Conservation (phyloP, 495 filamentous ascomycete genomes). For the Neurospora sp. region DNA sequence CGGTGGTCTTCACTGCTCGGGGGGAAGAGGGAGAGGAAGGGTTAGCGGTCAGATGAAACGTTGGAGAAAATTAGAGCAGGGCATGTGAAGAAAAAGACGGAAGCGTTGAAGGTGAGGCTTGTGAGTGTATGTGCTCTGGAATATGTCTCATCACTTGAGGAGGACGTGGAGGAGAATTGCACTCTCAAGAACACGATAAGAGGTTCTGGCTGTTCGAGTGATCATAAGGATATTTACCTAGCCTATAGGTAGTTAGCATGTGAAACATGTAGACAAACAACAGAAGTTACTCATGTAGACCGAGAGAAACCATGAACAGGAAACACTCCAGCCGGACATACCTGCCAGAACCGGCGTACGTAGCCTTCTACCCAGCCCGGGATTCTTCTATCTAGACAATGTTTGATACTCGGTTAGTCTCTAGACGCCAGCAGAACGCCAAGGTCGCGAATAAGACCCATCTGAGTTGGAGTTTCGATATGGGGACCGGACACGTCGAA, state of each 20-base stretch:
- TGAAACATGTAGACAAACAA: not conserved
- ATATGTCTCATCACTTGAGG: not conserved
- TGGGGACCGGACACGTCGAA: not conserved
- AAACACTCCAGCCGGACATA: slow-evolving; percentile 19
- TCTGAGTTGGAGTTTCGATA: not conserved
- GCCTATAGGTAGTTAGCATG: not conserved
- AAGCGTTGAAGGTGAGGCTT: not conserved
- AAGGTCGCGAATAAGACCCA: not conserved
- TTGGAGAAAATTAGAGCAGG: not conserved
- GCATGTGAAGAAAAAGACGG: not conserved
- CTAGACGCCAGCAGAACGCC: not conserved
- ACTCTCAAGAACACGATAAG: not conserved
- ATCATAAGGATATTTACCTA: not conserved
- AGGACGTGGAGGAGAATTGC: not conserved
- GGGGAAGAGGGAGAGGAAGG: not conserved
- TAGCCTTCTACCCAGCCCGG: slow-evolving; percentile 92
- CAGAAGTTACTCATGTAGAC: not conserved
- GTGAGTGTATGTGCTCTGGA: not conserved
- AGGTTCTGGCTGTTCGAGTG: not conserved
- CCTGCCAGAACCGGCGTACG: slow-evolving; percentile 97
- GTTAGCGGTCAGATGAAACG: not conserved
- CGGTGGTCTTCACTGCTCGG: slow-evolving; percentile 76
- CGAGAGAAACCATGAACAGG: not conserved
- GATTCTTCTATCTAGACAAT: slow-evolving; percentile 58
- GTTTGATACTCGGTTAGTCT: slow-evolving; percentile 9